phyloP scores from a whole-genome alignment of 2,329 filamentous ascomycete species.

The Penicillium sp. region DNA sequence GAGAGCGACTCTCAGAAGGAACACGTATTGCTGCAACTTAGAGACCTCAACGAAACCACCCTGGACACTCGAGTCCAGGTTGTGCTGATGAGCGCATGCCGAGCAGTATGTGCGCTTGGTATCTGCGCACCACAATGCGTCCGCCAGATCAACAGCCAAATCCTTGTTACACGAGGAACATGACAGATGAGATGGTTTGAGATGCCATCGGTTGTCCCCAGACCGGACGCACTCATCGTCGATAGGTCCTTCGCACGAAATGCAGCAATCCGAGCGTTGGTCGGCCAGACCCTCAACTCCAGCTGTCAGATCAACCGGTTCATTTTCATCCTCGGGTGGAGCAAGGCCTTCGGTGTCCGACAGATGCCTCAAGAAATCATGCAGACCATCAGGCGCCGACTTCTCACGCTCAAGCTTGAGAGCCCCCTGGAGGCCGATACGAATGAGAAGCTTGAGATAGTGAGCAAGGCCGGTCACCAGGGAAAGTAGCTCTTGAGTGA shows the following conservation, averaged over 20 bases:
- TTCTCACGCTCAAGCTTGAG: slow-evolving; percentile 85
- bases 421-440: slow-evolving; percentile 91
- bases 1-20: slow-evolving; percentile 83
- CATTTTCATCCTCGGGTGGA: slow-evolving; percentile 56
- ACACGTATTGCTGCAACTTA: slow-evolving; percentile 90
- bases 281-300: slow-evolving; percentile 64
- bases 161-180: slow-evolving; percentile 69
- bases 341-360: slow-evolving; percentile 74
- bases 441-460: slow-evolving; percentile 93
- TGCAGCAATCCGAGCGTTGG: slow-evolving; percentile 78
- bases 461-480: slow-evolving; percentile 93
- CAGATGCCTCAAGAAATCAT: slow-evolving; percentile 77
- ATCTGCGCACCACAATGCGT: slow-evolving; percentile 65
- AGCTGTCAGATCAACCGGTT: slow-evolving; percentile 58
- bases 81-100: slow-evolving; percentile 52
- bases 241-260: slow-evolving; percentile 74
- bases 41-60: slow-evolving; percentile 69
- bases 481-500: slow-evolving; percentile 96
- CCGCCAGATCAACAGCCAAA: slow-evolving; percentile 61
- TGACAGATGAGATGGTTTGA: slow-evolving; percentile 61
- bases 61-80: slow-evolving; percentile 52
- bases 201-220: slow-evolving; percentile 75
- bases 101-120: slow-evolving; percentile 67
- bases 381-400: slow-evolving; percentile 66
- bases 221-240: slow-evolving; percentile 85